Evolutionary conservation across 345 rosid species (phyloP).

Genomic region (thale cress (Arabidopsis thaliana)): DNA sequence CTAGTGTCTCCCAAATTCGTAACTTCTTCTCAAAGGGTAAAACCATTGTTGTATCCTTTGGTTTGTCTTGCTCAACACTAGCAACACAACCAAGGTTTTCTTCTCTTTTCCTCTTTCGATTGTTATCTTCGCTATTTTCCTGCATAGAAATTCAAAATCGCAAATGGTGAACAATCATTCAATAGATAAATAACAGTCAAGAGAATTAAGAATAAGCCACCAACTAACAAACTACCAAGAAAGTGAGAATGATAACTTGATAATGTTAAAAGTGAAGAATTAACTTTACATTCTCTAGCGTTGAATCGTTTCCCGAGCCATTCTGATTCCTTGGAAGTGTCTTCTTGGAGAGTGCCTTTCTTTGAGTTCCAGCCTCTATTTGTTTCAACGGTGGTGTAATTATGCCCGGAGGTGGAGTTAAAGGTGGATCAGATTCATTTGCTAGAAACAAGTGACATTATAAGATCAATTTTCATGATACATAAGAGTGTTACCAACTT

Average conservation of each 20-base stretch:
- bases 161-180: not conserved
- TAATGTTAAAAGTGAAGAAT: not conserved
- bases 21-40: conserved; percentile 62
- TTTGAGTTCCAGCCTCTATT: conserved; percentile 1
- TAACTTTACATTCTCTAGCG: not conserved
- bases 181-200: not conserved
- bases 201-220: not conserved
- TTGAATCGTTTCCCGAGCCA: not conserved
- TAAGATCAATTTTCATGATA: not conserved
- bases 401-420: conserved; percentile 28
- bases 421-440: conserved; percentile 39
- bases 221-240: conserved; percentile 10
- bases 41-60: conserved; percentile 12
- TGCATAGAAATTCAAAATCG: not conserved
- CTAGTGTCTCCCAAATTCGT: conserved; percentile 59
- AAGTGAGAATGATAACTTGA: conserved; percentile 8
- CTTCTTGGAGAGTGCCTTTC: conserved; percentile 6
- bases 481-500: not conserved
- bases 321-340: not conserved
- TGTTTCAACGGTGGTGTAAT: conserved; percentile 28
- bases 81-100: not conserved
- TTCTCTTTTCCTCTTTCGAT: conserved; percentile 19
- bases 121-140: not conserved
- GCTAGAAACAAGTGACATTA: conserved; percentile 38
- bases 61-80: conserved; percentile 19